phyloP scores from a whole-genome alignment of 208 protist genomes.

The Wallacemonas sp. region DNA sequence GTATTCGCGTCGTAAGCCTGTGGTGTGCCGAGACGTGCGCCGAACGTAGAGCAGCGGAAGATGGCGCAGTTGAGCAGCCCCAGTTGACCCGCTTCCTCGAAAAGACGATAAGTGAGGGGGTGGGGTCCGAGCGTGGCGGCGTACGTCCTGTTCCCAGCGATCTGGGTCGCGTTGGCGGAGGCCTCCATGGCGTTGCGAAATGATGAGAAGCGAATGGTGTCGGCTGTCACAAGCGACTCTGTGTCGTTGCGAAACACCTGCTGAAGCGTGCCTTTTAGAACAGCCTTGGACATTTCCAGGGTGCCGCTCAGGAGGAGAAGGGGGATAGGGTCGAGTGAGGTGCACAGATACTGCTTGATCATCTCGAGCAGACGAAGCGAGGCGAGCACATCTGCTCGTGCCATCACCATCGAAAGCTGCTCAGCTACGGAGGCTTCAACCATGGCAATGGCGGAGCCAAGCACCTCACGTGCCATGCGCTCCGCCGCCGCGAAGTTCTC shows the following conservation, averaged over 20 bases:
- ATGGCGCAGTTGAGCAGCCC: slow-evolving; percentile 65
- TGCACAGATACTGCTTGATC: slow-evolving; percentile 77
- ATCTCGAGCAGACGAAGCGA: slow-evolving; percentile 69
- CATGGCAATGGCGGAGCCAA: slow-evolving; percentile 35
- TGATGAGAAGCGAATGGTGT: slow-evolving; percentile 34
- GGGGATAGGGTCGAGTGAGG: slow-evolving; percentile 74
- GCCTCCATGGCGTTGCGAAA: slow-evolving; percentile 31
- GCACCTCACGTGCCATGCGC: slow-evolving; percentile 52
- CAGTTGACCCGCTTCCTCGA: slow-evolving; percentile 53
- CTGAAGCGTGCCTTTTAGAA: slow-evolving; percentile 50
- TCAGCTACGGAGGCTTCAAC: slow-evolving; percentile 44
- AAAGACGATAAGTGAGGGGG: slow-evolving; percentile 47
- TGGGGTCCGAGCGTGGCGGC: slow-evolving; percentile 62
- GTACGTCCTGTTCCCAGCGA: slow-evolving; percentile 33
- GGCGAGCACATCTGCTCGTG: slow-evolving; percentile 56
- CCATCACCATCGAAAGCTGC: slow-evolving; percentile 49
- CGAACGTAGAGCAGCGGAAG: slow-evolving; percentile 44
- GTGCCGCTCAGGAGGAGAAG: slow-evolving; percentile 76
- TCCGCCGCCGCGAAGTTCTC: slow-evolving; percentile 59
- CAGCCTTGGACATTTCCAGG: slow-evolving; percentile 73
- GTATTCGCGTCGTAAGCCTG: slow-evolving; percentile 7
- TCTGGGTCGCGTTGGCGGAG: slow-evolving; percentile 10
- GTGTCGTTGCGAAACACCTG: slow-evolving; percentile 61
- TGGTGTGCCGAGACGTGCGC: background rate
- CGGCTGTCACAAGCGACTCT: slow-evolving; percentile 42